Base-by-base conservation (phyloP, 495 filamentous ascomycete species). In the Podospora appendiculata region DNA sequence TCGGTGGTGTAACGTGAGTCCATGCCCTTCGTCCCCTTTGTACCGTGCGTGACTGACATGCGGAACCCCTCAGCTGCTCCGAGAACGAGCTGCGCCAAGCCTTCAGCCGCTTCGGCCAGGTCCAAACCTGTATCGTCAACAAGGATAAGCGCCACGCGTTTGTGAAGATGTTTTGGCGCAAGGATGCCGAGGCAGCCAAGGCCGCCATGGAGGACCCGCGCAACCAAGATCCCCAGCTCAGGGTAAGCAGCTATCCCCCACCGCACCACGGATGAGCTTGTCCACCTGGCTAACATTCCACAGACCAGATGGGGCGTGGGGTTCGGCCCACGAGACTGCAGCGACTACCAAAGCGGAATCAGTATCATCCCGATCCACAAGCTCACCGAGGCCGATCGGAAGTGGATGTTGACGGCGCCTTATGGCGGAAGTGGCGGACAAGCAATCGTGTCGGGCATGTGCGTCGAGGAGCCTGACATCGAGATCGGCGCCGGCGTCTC, bases 61-160 rank as follows among this genome's bases (percentile, higher is more conserved):
- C 13, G 12, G 35, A 36, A 8, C 8, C 25, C 4, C 17, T 32
- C 47, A 89, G 86, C 6, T 87, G 83, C 17, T 82, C 87, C 10
- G 93, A 99, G 65, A 71, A 77, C 14, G 89, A 95, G 57, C 74
- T 99, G 45, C 81, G 88, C 18, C 73, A 70, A 25, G 80, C 90
- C 32, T 96, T 99, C 61, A 70, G 73, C 58, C 80, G 79, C 18
- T 95, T 82, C 62, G 93, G 93, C 44, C 68, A 82, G 43, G 94
- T 99, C 1, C 93, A 99, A 62, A 95, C 90, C 10, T 96, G 90
- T 68, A 99, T 99, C 54, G 92, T 96, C 61, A 95, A 97, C 70
- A 84, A 86, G 53, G 94, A 97, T 58, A 97, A 96, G 70, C 87
- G 93, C 18, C 94, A 97, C 70, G 93, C 93, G 11, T 99, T 99